Evolutionary conservation across 2,329 filamentous ascomycete species (phyloP).

Genomic region (Cladosporium sp.): DNA sequence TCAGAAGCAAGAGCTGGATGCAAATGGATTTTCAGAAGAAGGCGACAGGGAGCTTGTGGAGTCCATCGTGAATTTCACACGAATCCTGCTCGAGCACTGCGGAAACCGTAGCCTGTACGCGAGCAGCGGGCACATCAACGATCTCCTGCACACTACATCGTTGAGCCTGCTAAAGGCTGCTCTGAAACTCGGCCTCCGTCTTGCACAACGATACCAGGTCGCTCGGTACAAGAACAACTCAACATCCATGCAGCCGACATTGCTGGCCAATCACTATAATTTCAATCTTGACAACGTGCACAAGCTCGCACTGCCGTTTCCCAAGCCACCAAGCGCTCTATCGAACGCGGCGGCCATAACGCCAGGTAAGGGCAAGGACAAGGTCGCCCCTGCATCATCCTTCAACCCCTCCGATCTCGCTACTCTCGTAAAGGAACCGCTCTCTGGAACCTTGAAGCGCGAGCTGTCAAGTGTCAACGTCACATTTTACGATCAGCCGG

Average conservation of each 20-base stretch:
- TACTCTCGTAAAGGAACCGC: slow-evolving; percentile 62
- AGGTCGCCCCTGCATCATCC: slow-evolving; percentile 53
- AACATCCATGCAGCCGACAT: slow-evolving; percentile 61
- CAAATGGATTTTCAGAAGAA: slow-evolving; percentile 64
- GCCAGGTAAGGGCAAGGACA: slow-evolving; percentile 75
- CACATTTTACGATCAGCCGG: slow-evolving; percentile 67
- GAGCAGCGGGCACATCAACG: slow-evolving; percentile 86
- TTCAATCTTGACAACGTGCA: slow-evolving; percentile 75
- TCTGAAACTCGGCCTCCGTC: slow-evolving; percentile 76
- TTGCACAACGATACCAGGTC: slow-evolving; percentile 90
- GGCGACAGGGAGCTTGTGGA: slow-evolving; percentile 81
- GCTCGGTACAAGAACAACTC: slow-evolving; percentile 68
- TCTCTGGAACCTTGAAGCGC: slow-evolving; percentile 57
- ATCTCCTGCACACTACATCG: slow-evolving; percentile 84
- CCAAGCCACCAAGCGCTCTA: slow-evolving; percentile 61
- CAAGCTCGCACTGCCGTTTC: slow-evolving; percentile 77
- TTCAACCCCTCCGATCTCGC: slow-evolving; percentile 84
- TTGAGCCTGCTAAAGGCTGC: slow-evolving; percentile 74
- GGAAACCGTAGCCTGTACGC: slow-evolving; percentile 95
- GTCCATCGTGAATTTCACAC: slow-evolving; percentile 78
- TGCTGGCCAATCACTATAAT: slow-evolving; percentile 81
- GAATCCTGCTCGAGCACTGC: slow-evolving; percentile 87
- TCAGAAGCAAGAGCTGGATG: slow-evolving; percentile 34
- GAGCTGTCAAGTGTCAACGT: slow-evolving; percentile 78
- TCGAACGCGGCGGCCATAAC: slow-evolving; percentile 53